Conservation (phyloP, 2,329 filamentous ascomycete species). For the Trichoderma guizhouense region DNA sequence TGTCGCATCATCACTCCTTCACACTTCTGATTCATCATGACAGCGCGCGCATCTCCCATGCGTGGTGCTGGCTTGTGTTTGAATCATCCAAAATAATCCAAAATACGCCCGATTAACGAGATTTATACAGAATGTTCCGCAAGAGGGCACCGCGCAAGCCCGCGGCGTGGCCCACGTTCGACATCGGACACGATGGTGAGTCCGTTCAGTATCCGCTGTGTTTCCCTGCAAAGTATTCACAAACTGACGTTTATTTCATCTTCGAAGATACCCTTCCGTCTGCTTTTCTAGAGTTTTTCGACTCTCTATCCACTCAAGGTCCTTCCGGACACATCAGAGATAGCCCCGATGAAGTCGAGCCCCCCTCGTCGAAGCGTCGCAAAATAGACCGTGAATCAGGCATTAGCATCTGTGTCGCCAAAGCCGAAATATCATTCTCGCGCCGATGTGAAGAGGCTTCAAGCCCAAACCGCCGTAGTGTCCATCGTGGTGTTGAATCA, state of each 20-base stretch:
- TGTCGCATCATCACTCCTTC: conserved; percentile 1
- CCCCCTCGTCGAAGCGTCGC: conserved; percentile 31
- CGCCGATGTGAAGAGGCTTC: conserved; percentile 24
- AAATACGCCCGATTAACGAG: neutral
- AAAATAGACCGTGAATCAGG: conserved; percentile 24
- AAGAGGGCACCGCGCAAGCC: neutral
- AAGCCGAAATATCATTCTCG: conserved; percentile 26
- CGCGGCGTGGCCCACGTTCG: neutral
- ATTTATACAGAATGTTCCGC: neutral
- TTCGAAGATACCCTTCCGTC: neutral
- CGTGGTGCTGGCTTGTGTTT: neutral
- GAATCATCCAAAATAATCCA: neutral
- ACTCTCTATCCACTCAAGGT: neutral
- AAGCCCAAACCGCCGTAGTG: neutral
- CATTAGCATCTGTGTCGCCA: conserved; percentile 27
- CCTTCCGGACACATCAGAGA: neutral
- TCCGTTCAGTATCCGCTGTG: neutral
- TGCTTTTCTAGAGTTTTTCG: neutral
- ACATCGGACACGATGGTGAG: conserved; percentile 11
- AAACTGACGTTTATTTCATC: neutral
- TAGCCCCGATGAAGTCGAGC: neutral
- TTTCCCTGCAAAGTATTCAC: neutral
- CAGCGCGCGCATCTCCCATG: neutral
- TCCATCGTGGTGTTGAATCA: conserved; percentile 24
- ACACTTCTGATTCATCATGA: neutral